phyloP scores from a whole-genome alignment of 768 basidiomycete species.

The Dioszegia hungarica region DNA sequence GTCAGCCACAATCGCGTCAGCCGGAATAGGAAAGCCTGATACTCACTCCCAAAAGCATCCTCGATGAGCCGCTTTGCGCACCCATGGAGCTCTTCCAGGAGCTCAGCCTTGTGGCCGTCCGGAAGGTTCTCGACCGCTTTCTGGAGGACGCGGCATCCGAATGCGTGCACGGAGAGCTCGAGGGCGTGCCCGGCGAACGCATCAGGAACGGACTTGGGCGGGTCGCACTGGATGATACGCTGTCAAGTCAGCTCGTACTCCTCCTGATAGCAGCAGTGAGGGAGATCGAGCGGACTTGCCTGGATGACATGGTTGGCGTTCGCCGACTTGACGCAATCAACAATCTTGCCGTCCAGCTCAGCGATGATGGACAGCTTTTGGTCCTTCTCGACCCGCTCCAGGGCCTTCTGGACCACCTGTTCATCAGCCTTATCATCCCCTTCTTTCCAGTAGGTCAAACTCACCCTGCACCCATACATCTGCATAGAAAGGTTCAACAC shows the following conservation, averaged over 20 bases:
- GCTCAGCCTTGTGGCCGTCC: conserved; percentile 60
- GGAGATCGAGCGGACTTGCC: conserved; percentile 23
- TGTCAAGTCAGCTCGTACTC: conserved; percentile 55
- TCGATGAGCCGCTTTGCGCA: conserved; percentile 70
- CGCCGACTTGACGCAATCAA: conserved; percentile 80
- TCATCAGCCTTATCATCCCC: background rate
- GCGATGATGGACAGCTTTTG: conserved; percentile 71
- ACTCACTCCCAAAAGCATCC: conserved; percentile 70
- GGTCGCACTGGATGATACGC: conserved; percentile 73
- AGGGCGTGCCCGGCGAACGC: conserved; percentile 72
- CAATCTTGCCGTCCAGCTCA: conserved; percentile 72
- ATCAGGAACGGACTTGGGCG: conserved; percentile 65
- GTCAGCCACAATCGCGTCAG: background rate
- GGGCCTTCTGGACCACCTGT: conserved; percentile 57
- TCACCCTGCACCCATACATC: conserved; percentile 92
- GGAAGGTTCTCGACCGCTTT: conserved; percentile 82
- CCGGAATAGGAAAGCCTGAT: too few relatives aligned
- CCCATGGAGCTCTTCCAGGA: conserved; percentile 77
- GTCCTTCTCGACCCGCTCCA: conserved; percentile 72
- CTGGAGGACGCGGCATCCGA: conserved; percentile 91
- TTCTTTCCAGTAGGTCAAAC: background rate
- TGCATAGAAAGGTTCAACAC: conserved; percentile 73
- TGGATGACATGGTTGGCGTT: conserved; percentile 86
- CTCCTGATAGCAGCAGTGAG: background rate
- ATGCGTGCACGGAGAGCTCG: conserved; percentile 78